phyloP scores from a whole-genome alignment of 148 eudicot species.

The Rhododendron kiyosumense region DNA sequence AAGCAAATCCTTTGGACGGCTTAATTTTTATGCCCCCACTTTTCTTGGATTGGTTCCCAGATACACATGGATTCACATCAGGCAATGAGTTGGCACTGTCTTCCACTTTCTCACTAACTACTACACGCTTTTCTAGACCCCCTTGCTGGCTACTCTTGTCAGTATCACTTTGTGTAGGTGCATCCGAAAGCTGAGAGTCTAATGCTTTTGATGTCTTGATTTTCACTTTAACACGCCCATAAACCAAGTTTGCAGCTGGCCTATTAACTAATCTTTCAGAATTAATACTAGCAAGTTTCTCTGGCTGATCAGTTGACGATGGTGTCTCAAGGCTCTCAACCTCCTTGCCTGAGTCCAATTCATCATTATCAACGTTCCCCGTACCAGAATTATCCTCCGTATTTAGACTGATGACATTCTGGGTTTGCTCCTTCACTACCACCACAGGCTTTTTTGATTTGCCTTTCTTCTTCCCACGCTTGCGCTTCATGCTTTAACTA shows the following conservation, averaged over 20 bases:
- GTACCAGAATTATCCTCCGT: constrained; percentile 46
- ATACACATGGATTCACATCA: constrained; percentile 23
- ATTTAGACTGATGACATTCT: constrained; percentile 26
- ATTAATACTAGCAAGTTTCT: constrained; percentile 27
- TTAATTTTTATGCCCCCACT: constrained; percentile 52
- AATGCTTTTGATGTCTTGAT: constrained; percentile 54
- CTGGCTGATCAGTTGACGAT: constrained; percentile 38
- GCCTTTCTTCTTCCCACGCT: constrained; percentile 72
- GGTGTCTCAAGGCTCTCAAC: constrained; percentile 40
- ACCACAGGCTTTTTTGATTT: constrained; percentile 42
- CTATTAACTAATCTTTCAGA: constrained; percentile 28
- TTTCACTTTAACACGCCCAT: constrained; percentile 80
- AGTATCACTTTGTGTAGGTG: constrained; percentile 44
- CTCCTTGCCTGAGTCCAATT: constrained; percentile 32
- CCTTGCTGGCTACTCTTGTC: constrained; percentile 49
- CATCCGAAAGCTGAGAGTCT: constrained; percentile 44
- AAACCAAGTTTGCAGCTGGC: constrained; percentile 61
- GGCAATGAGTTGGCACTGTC: constrained; percentile 53
- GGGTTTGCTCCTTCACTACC: constrained; percentile 19
- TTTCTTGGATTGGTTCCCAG: constrained; percentile 32
- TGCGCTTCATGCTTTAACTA: constrained; percentile 62
- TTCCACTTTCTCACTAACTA: constrained; percentile 46
- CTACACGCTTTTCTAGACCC: constrained; percentile 32
- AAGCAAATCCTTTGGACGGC: constrained; percentile 38
- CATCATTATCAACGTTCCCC: constrained; percentile 47